A percentile compares a stretch with the other conserved stretches of the same genome.
Evolutionary conservation across 2,329 filamentous ascomycete genomes (phyloP).

Genomic region (Pseudofabraea citricarpa): DNA sequence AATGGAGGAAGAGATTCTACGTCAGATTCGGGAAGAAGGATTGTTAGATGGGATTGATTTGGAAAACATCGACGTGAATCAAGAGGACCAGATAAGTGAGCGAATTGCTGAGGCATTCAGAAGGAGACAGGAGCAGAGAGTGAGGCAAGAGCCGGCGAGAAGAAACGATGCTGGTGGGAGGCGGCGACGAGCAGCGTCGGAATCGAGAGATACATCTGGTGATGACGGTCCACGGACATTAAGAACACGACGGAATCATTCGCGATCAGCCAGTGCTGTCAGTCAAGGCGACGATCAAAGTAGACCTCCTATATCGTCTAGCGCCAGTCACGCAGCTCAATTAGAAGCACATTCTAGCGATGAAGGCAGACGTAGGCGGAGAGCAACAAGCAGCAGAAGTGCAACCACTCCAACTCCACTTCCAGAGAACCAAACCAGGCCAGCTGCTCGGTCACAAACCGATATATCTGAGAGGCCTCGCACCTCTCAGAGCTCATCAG

Average conservation of each 20-base stretch:
- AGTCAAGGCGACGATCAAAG: conserved; percentile 43
- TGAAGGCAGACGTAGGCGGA: conserved; percentile 40
- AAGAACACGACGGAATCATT: conserved; percentile 32
- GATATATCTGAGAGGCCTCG: conserved; percentile 48
- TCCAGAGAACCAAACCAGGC: conserved; percentile 36
- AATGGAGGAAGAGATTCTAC: conserved; percentile 81
- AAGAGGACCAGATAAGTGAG: conserved; percentile 87
- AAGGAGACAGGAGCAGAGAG: conserved; percentile 63
- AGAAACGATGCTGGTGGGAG: conserved; percentile 34
- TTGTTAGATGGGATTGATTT: conserved; percentile 84
- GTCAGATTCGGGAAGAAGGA: conserved; percentile 84
- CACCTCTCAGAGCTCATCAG: conserved; percentile 11
- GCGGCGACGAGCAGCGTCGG: conserved; percentile 21
- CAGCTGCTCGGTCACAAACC: conserved; percentile 58
- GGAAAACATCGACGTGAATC: conserved; percentile 75
- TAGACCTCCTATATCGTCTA: conserved; percentile 41
- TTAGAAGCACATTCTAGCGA: conserved; percentile 45
- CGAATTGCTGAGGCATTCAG: conserved; percentile 86
- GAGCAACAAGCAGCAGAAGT: conserved; percentile 49
- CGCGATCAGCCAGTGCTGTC: conserved; percentile 41
- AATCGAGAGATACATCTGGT: conserved; percentile 22
- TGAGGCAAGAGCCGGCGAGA: conserved; percentile 41
- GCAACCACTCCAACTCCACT: conserved; percentile 43
- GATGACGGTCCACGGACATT: conserved; percentile 17
- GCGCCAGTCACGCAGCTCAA: conserved; percentile 38